Evolutionary conservation across 1,139 yeast genomes (phyloP).

Genomic region (Pneumocystis oryctolagi): DNA sequence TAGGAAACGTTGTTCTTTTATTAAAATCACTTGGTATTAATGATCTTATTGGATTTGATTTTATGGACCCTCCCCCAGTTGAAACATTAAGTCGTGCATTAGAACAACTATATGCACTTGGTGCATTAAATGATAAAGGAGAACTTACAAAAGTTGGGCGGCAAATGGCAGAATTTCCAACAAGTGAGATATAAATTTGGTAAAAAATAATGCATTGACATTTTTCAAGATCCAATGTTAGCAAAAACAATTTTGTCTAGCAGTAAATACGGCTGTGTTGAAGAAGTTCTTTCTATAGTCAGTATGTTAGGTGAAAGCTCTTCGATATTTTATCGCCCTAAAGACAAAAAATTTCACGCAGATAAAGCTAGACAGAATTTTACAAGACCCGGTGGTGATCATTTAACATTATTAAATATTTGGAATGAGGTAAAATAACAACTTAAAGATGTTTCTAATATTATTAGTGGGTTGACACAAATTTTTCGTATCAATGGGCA

Average conservation of each 20-base stretch:
- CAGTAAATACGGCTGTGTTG: slow-evolving; percentile 41
- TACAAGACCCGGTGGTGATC: slow-evolving; percentile 55
- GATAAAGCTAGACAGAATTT: slow-evolving; percentile 47
- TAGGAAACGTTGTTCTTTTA: slow-evolving; percentile 73
- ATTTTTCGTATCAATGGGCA: slow-evolving; percentile 71
- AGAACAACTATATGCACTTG: slow-evolving; percentile 67
- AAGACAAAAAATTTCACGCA: slow-evolving; percentile 51
- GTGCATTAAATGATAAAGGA: slow-evolving; percentile 74
- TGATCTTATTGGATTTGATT: slow-evolving; percentile 69
- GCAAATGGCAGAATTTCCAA: slow-evolving; percentile 80
- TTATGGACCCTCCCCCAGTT: slow-evolving; percentile 71
- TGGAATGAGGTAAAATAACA: slow-evolving; percentile 30
- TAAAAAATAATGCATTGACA: not conserved
- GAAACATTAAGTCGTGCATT: slow-evolving; percentile 61
- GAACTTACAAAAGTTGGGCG: slow-evolving; percentile 64
- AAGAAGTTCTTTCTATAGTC: slow-evolving; percentile 53
- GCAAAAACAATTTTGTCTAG: slow-evolving; percentile 61
- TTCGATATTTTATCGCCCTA: slow-evolving; percentile 57
- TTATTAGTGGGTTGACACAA: slow-evolving; percentile 52
- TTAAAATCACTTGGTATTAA: slow-evolving; percentile 79
- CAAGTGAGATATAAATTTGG: not conserved
- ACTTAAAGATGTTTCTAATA: not conserved
- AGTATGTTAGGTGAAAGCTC: slow-evolving; percentile 76
- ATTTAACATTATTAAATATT: slow-evolving; percentile 54
- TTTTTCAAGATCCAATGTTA: slow-evolving; percentile 60